These are phyloP conservation scores for Arabidopsis thaliana DNA, from an alignment of 345 rosid genomes.

Conservation along the genomic window DNA sequence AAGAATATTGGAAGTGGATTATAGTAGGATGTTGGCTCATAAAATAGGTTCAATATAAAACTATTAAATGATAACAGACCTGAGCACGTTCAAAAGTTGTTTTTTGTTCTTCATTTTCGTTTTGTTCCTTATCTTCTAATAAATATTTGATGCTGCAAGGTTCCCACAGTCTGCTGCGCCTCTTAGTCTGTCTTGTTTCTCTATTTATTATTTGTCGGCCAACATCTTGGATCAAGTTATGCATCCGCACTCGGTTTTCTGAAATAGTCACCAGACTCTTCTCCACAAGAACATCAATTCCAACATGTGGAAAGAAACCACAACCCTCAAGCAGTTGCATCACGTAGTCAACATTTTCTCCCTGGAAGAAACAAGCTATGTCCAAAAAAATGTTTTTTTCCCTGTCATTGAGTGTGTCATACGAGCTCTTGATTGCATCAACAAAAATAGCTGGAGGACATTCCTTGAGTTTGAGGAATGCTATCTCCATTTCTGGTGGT, in stretches of 20 bases:
- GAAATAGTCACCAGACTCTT: slow-evolving; percentile 28
- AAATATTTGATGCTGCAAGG: background rate
- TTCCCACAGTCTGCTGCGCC: slow-evolving; percentile 30
- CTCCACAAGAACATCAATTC: slow-evolving; percentile 30
- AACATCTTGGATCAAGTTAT: slow-evolving; percentile 24
- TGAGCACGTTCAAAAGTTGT: background rate
- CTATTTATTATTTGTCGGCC: slow-evolving; percentile 10
- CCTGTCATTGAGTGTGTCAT: background rate
- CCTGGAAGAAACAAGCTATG: slow-evolving; percentile 2
- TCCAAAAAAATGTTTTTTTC: background rate
- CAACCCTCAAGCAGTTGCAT: slow-evolving; percentile 15
- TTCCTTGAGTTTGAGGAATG: background rate
- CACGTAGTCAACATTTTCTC: slow-evolving; percentile 1
- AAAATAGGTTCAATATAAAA: background rate
- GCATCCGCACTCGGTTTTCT: background rate
- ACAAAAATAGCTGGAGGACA: background rate
- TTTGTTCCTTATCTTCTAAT: background rate
- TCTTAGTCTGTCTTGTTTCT: background rate
- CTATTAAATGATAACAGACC: background rate
- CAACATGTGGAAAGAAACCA: slow-evolving; percentile 27
- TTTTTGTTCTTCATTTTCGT: background rate
- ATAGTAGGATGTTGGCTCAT: background rate
- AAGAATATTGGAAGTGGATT: background rate
- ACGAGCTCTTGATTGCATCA: background rate
- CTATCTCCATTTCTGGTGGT: background rate